Evolutionary conservation across 1,284 basidiomycete species (phyloP), one percentile per base, ranked within the genome.

Genomic region (Xerocomus tenax): DNA sequence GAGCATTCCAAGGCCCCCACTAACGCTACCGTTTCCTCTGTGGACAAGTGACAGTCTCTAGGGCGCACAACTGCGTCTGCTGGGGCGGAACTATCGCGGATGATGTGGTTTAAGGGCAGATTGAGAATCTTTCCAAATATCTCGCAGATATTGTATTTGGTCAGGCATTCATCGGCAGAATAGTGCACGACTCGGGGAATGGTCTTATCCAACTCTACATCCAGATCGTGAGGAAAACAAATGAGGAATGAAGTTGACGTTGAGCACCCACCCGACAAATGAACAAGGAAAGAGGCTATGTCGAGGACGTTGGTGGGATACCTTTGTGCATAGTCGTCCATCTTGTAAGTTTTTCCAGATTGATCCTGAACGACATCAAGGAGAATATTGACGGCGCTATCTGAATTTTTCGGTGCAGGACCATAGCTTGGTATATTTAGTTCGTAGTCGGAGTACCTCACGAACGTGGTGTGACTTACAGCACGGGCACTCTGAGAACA

Each of bases 281-380:
- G 76, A 29, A 81, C 80, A 39, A 91, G 73, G 66, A 90, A 90
- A 28, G 75, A 72, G 2, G 82, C 84, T 50, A 91, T 82, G 60
- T 90, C 86, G 29, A 83, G 61, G 10, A 86, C 78, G 58, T 87
- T 87, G 25, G 88, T 91, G 1, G 89, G 88, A 67, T 82, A 89
- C 18, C 89, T 75, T 16, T 81, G 86, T 12, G 86, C 87, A 62
- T 81, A 91, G 66, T 91, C 85, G 61, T 92, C 89, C 89, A 91
- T 91, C 61, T 79, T 86, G 70, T 88, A 88, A 44, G 70, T 71
- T 67, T 87, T 87, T 5, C 83, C 84, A 8, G 83, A 84, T 59
- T 83, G 84, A 60, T 89, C 85, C 53, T 77, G 70, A 1, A 91
- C 86, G 40, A 89, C 71, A 62, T 91, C 87, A 21, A 91, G 63